Percentiles rank a stretch among this genome's conserved stretches.
phyloP scores from a whole-genome alignment of 371 early-diverging fungal genomes.

The Synchytrium microbalum region DNA sequence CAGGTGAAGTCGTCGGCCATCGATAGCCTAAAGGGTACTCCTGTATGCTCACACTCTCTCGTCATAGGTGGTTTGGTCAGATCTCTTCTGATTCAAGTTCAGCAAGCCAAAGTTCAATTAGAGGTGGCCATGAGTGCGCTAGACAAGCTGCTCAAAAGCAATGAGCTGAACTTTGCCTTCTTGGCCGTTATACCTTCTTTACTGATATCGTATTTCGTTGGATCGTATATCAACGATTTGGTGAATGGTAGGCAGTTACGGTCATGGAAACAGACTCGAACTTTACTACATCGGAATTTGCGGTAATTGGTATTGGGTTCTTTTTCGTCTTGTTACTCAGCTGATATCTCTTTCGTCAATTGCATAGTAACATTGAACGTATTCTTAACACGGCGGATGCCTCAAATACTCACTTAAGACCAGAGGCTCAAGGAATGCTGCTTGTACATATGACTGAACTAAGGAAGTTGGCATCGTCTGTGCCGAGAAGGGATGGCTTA shows the following conservation, averaged over 20 bases:
- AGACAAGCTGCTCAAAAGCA: slow-evolving; percentile 85
- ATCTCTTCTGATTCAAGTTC: slow-evolving; percentile 76
- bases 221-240: slow-evolving; percentile 12
- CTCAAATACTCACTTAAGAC: slow-evolving; percentile 11
- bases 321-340: background rate
- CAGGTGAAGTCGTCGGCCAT: slow-evolving; percentile 29
- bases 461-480: slow-evolving; percentile 37
- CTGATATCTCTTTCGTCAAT: slow-evolving; percentile 4
- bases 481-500: slow-evolving; percentile 41
- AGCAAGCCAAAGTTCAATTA: slow-evolving; percentile 68
- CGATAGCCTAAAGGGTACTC: background rate
- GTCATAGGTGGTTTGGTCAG: slow-evolving; percentile 62
- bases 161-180: slow-evolving; percentile 93
- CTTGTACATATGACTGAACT: slow-evolving; percentile 61
- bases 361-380: slow-evolving; percentile 37
- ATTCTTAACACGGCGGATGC: slow-evolving; percentile 34
- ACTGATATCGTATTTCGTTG: slow-evolving; percentile 27
- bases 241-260: slow-evolving; percentile 6
- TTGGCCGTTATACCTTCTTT: slow-evolving; percentile 54
- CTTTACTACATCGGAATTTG: slow-evolving; percentile 13
- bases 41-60: background rate
- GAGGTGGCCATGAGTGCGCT: slow-evolving; percentile 86
- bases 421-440: slow-evolving; percentile 53
- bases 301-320: slow-evolving; percentile 13
- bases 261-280: slow-evolving; percentile 3